phyloP scores from a whole-genome alignment of 2,329 filamentous ascomycete species.

The Periconia sp. region DNA sequence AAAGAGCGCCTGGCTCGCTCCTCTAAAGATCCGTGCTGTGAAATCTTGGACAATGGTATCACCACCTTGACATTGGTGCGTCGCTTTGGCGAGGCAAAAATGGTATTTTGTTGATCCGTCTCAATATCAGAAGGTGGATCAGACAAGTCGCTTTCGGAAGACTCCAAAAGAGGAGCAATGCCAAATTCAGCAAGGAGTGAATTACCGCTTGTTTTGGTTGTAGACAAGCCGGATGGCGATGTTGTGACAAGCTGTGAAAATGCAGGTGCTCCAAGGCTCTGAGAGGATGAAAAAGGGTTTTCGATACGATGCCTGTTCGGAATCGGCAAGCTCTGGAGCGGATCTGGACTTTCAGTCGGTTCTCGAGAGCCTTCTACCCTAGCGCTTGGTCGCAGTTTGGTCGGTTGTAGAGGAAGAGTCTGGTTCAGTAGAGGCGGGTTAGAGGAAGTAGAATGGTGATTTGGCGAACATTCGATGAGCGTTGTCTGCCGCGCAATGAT shows the following conservation, averaged over 20 bases:
- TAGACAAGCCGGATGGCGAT: slow-evolving; percentile 9
- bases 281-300: slow-evolving; percentile 13
- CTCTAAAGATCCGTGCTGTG: slow-evolving; percentile 21
- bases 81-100: slow-evolving; percentile 26
- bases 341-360: slow-evolving; percentile 39
- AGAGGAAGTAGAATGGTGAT: no score
- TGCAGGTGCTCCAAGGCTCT: slow-evolving; percentile 9
- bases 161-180: slow-evolving; percentile 27
- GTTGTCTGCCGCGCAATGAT: no score
- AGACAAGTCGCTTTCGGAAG: slow-evolving; percentile 34
- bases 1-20: slow-evolving; percentile 41
- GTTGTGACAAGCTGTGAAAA: slow-evolving; percentile 9
- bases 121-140: slow-evolving; percentile 24
- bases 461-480: no score
- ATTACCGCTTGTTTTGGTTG: slow-evolving; percentile 4
- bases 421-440: no score
- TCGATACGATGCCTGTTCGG: slow-evolving; percentile 7
- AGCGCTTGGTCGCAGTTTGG: no score
- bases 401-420: no score
- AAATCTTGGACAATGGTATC: slow-evolving; percentile 30
- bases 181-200: slow-evolving; percentile 24
- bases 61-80: slow-evolving; percentile 35
- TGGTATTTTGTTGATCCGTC: neutral
- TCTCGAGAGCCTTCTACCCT: no score
- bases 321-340: slow-evolving; percentile 26